Evolutionary conservation across 805 yeast species (phyloP), one percentile per base, ranked within the genome.

Genomic region (Allodekkera sacchari): DNA sequence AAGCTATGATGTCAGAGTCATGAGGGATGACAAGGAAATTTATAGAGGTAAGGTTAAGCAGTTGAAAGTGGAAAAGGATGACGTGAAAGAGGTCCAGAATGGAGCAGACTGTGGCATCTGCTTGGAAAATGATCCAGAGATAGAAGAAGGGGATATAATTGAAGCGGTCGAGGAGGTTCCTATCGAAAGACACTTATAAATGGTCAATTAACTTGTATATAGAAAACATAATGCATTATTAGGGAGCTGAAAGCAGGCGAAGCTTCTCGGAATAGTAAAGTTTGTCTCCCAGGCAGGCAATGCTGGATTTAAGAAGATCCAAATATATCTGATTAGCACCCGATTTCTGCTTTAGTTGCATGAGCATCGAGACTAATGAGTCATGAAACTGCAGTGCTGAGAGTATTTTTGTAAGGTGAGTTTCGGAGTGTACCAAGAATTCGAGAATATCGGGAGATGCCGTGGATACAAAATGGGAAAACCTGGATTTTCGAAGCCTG

Each of bases 101-200:
- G 96, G 95, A 18, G 70, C 71, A 18, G 98, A 92, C 45, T 92
- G 96, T 63, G 98, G 98, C 32, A 52, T 89, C 16, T 61, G 84
- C 0, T 75, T 92, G 41, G 68, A 75, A 43, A 43, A 44, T 15
- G 47, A 37, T 18, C 50, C 55, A 3, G 47, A 45, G 4, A 18
- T 53, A 3, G 16, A 37, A 8, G 76, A 63, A 13, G 96, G 94
- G 12, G 97, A 92, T 57, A 47, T 63, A 4, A 64, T 92, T 17
- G 79, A 83, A 48, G 78, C 76, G 2, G 75, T 69, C 42, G 95
- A 87, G 53, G 82, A 77, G 41, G 61, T 73, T 7, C 62, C 62
- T 32, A 62, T 76, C 13, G 69, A 75, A 37, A 65, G 82, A 47
- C 73, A 66, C 47, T 50, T 71, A 44, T 68, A 45, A 54, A 34